Conservation (phyloP, 805 yeast genomes). For the Schwanniomyces vanrijiae region DNA sequence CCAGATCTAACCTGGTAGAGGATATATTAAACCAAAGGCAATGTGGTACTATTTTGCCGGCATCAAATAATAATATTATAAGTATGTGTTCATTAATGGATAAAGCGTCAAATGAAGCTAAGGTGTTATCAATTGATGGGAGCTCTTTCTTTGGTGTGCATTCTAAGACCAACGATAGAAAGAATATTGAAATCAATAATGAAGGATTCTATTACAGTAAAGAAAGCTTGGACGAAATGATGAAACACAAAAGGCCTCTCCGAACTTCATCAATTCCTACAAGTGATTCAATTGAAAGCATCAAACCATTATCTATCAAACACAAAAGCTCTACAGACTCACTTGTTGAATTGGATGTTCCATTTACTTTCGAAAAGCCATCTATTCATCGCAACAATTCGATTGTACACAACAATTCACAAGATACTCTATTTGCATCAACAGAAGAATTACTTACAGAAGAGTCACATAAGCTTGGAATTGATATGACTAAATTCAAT, state of each 20-base stretch:
- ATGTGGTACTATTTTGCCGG: slow-evolving; percentile 65
- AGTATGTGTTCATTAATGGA: slow-evolving; percentile 39
- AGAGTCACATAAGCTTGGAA: neutral
- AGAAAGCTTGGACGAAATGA: slow-evolving; percentile 26
- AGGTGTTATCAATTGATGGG: slow-evolving; percentile 54
- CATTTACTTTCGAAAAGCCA: slow-evolving; percentile 3
- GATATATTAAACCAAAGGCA: slow-evolving; percentile 41
- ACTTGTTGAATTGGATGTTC: neutral
- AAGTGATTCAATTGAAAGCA: slow-evolving; percentile 15
- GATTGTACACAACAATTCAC: slow-evolving; percentile 6
- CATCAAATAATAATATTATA: slow-evolving; percentile 51
- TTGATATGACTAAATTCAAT: neutral
- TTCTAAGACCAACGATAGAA: slow-evolving; percentile 34
- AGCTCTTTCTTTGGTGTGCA: slow-evolving; percentile 60
- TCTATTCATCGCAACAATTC: neutral
- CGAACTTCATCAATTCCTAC: slow-evolving; percentile 14
- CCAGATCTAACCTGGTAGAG: slow-evolving; percentile 30
- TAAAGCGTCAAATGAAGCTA: slow-evolving; percentile 26
- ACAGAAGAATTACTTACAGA: slow-evolving; percentile 3
- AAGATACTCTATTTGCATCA: slow-evolving; percentile 12
- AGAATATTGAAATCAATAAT: slow-evolving; percentile 18
- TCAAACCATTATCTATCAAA: neutral
- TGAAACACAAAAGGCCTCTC: neutral
- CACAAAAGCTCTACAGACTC: neutral
- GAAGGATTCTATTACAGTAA: slow-evolving; percentile 28